phyloP scores from a whole-genome alignment of 2,329 filamentous ascomycete genomes.

The Aspergillus flavus region DNA sequence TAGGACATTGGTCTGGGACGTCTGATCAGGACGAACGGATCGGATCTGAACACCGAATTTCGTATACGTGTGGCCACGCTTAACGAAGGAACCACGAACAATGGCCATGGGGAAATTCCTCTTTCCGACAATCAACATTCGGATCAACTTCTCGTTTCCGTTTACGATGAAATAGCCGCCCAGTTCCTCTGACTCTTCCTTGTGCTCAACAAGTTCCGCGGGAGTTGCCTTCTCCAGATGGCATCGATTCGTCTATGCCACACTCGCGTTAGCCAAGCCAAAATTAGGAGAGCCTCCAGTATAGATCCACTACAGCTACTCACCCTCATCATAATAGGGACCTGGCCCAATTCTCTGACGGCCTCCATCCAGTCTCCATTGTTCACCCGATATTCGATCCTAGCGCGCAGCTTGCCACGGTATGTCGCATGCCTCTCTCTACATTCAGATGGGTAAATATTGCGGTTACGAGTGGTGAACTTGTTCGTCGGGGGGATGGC shows the following conservation, averaged over 20 bases:
- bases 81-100: slow-evolving; percentile 83
- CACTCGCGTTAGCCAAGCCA: slow-evolving; percentile 4
- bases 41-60: slow-evolving; percentile 88
- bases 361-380: slow-evolving; percentile 82
- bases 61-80: slow-evolving; percentile 84
- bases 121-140: slow-evolving; percentile 85
- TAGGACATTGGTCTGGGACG: slow-evolving; percentile 93
- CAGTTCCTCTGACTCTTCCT: slow-evolving; percentile 94
- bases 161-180: slow-evolving; percentile 98
- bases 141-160: slow-evolving; percentile 94
- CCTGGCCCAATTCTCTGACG: slow-evolving; percentile 79
- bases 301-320: slow-evolving; percentile 25
- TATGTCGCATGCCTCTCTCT: slow-evolving; percentile 93
- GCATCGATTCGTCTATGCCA: slow-evolving; percentile 75
- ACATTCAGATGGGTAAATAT: slow-evolving; percentile 89
- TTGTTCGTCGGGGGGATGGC: slow-evolving; percentile 81
- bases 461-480: slow-evolving; percentile 73
- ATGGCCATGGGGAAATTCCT: slow-evolving; percentile 97
- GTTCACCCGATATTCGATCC: slow-evolving; percentile 84
- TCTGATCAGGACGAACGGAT: slow-evolving; percentile 94
- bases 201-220: slow-evolving; percentile 76
- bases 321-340: slow-evolving; percentile 93
- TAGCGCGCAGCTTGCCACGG: slow-evolving; percentile 79
- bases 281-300: slow-evolving; percentile 1
- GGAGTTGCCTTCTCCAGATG: slow-evolving; percentile 87